These are phyloP conservation scores for Aspergillus phoenicis DNA, from an alignment of 2,329 filamentous ascomycete species.

Conservation along the genomic window DNA sequence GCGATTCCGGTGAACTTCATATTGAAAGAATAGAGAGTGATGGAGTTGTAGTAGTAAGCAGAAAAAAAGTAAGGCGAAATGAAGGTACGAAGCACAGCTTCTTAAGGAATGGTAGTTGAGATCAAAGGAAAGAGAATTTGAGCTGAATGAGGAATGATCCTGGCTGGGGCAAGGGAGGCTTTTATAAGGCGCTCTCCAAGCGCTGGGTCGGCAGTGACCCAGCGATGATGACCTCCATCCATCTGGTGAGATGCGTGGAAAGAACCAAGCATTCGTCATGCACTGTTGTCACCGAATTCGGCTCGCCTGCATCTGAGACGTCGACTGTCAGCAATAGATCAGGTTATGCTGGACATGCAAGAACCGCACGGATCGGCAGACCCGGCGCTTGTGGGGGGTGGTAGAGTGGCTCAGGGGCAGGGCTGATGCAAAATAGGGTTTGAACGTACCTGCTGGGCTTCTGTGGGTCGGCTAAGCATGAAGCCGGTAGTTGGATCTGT, in stretches of 20 bases:
- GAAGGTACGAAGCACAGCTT: constrained; percentile 3
- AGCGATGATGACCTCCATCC: background rate
- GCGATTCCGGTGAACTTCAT: constrained; percentile 5
- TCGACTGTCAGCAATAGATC: constrained; percentile 10
- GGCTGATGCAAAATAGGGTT: constrained; percentile 5
- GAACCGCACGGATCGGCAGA: background rate
- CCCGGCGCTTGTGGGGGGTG: background rate
- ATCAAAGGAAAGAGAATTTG: background rate
- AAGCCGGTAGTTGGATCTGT: background rate
- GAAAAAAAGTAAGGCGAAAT: background rate
- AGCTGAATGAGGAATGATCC: background rate
- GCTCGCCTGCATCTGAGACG: background rate
- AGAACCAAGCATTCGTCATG: constrained; percentile 2
- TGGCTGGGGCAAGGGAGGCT: background rate
- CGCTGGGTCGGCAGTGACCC: background rate
- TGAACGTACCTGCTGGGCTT: background rate
- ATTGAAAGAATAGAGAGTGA: background rate
- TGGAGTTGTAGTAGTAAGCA: background rate
- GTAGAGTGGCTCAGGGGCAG: background rate
- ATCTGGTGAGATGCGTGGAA: background rate
- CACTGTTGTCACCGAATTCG: background rate
- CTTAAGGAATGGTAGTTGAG: constrained; percentile 1
- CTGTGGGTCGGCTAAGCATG: background rate
- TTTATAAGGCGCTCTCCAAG: background rate
- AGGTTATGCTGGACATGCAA: constrained; percentile 1